phyloP scores from a whole-genome alignment of 1,284 basidiomycete genomes.

The Agaricales sp. region DNA sequence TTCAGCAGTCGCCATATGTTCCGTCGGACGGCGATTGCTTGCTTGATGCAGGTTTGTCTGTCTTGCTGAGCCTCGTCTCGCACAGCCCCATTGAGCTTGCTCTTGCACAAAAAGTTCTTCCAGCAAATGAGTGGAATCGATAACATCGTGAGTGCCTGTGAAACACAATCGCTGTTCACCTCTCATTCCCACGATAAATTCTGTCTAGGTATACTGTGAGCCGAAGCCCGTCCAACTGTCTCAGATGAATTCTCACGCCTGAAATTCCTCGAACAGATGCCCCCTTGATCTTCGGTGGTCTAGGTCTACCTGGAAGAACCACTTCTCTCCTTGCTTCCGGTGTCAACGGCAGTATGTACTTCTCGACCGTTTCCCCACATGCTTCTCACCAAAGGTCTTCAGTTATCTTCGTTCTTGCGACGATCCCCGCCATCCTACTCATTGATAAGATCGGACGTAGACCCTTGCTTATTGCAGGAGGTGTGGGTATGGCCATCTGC shows the following conservation, averaged over 20 bases:
- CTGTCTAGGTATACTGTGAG: conserved; percentile 11
- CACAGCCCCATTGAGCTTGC: no score
- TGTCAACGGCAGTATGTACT: conserved; percentile 14
- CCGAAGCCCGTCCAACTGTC: no score
- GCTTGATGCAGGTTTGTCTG: not conserved
- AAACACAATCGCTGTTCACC: not conserved
- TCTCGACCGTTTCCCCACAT: not conserved
- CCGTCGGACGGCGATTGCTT: conserved; percentile 13
- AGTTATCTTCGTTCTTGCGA: conserved; percentile 16
- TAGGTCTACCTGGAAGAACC: conserved; percentile 12
- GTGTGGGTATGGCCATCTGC: conserved; percentile 18
- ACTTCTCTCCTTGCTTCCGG: conserved; percentile 16
- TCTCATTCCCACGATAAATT: not conserved
- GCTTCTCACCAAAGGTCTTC: not conserved
- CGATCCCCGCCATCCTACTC: conserved; percentile 14
- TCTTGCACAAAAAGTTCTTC: conserved; percentile 17
- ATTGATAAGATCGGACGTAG: conserved; percentile 16
- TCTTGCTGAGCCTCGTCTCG: no score
- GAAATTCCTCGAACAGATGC: conserved; percentile 9
- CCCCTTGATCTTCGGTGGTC: conserved; percentile 14
- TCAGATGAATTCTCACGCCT: no score
- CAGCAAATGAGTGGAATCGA: conserved; percentile 18
- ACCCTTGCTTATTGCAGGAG: conserved; percentile 15
- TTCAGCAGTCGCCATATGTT: conserved; percentile 17
- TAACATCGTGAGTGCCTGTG: conserved; percentile 10